Evolutionary conservation across 2,329 filamentous ascomycete species (phyloP), one percentile per base, ranked within the genome.

Genomic region (Huntiella moniliformis): DNA sequence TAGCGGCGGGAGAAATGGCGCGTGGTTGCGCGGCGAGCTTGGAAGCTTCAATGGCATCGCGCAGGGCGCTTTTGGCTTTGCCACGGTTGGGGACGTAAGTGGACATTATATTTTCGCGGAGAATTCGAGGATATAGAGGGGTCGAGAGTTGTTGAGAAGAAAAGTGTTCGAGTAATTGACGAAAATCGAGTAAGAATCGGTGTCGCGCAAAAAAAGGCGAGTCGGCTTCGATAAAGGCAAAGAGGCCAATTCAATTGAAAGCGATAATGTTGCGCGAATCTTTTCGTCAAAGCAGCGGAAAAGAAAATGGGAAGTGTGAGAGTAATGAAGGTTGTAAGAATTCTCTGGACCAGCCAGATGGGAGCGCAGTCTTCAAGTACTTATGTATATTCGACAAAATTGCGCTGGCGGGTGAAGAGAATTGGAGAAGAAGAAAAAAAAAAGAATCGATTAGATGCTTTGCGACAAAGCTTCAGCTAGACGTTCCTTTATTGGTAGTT

Each of bases 1-100:
- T 84, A 13, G 73, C 70, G 10, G 73, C 73, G 42, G 71, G 70
- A 13, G 73, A 70, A 53, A 69, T 67, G 47, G 60, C 57, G 54
- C 58, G 65, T 60, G 58, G 65, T 51, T 61, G 71, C 51, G 68
- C 71, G 46, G 66, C 67, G 53, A 83, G 64, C 56, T 79, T 79
- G 44, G 71, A 63, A 15, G 78, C 75, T 44, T 74, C 46, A 11
- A 49, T 42, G 15, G 46, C 46, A 18, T 32, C 45, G 34, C 36
- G 18, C 8, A 49, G 39, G 11, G 34, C 35, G 39, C 43, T 41
- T 1, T n/a, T 13, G n/a, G 28, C 32, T 22, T 49, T 49, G 38
- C 33, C 33, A 33, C 36, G 34, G 12, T 44, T 39, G 4, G 47
- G 47, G 11, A 46, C 40, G 32, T 48, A 48, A 2, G 45, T 42